phyloP scores from a whole-genome alignment of 305 asterid genomes.

The Fraxinus dipetala region DNA sequence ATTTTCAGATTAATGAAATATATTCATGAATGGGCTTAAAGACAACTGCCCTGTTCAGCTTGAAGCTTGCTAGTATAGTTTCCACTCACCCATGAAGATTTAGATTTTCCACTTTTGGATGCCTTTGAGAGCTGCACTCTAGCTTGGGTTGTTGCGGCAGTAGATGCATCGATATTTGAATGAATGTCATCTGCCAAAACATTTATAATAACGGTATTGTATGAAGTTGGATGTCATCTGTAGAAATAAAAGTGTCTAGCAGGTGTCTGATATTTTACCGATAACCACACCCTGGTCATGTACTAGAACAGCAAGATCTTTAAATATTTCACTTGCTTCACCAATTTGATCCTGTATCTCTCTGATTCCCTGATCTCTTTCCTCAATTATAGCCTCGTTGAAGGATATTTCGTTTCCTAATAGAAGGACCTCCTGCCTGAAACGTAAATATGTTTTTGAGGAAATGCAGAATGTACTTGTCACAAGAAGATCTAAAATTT shows the following conservation, averaged over 20 bases:
- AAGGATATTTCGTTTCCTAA: conserved; percentile 26
- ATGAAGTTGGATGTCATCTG: background rate
- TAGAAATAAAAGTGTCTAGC: background rate
- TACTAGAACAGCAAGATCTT: conserved; percentile 28
- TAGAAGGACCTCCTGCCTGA: conserved; percentile 24
- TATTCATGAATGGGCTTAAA: background rate
- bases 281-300: conserved; percentile 26
- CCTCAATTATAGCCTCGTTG: conserved; percentile 25
- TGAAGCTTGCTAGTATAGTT: background rate
- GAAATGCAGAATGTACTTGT: background rate
- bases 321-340: conserved; percentile 28
- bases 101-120: conserved; percentile 21
- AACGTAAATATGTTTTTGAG: background rate
- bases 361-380: conserved; percentile 26
- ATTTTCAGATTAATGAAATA: background rate
- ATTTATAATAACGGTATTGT: background rate
- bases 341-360: conserved; percentile 32
- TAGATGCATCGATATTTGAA: conserved; percentile 23
- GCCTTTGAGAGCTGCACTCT: conserved; percentile 28
- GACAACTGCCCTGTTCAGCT: background rate
- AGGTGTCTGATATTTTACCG: conserved; percentile 1
- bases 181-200: conserved; percentile 28
- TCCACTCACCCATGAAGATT: conserved; percentile 30
- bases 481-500: background rate
- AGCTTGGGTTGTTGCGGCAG: conserved; percentile 29